Percentiles rank a stretch among this genome's conserved stretches.
Conservation (phyloP, 2,329 filamentous ascomycete species). For the Calonectria montana region DNA sequence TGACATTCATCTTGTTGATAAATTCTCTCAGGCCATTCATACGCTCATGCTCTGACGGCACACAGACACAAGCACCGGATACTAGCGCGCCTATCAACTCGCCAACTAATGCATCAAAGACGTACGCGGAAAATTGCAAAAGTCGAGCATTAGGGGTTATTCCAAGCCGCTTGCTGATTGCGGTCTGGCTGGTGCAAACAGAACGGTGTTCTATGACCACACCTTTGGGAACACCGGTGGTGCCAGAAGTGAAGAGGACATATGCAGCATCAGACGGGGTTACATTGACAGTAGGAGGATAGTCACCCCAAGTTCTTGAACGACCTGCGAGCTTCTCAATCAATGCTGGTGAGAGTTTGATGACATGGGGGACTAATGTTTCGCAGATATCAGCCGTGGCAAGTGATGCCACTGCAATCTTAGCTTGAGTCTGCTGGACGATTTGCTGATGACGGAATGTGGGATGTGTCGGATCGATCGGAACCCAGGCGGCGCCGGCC, state of each 20-base stretch:
- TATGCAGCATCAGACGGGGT: background rate
- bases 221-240: conserved; percentile 37
- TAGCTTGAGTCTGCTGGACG: conserved; percentile 4
- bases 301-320: background rate
- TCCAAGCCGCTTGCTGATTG: background rate
- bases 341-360: background rate
- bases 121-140: conserved; percentile 9
- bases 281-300: background rate
- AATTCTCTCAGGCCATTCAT: conserved; percentile 3
- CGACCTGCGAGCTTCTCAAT: background rate
- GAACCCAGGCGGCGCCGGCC: conserved; percentile 6
- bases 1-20: background rate
- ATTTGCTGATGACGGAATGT: conserved; percentile 1
- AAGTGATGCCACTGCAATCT: background rate
- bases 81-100: background rate
- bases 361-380: background rate
- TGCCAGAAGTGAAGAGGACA: conserved; percentile 11
- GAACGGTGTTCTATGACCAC: conserved; percentile 24
- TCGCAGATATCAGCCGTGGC: background rate
- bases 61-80: conserved; percentile 6
- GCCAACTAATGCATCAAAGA: conserved; percentile 9
- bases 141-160: background rate
- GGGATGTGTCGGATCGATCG: conserved; percentile 5
- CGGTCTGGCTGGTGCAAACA: conserved; percentile 3
- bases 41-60: conserved; percentile 5